Percentiles rank a stretch among this genome's conserved stretches.
These are phyloP conservation scores for Hypoxylon sp. DNA, from an alignment of 2,329 filamentous ascomycete genomes.

Conservation along the genomic window DNA sequence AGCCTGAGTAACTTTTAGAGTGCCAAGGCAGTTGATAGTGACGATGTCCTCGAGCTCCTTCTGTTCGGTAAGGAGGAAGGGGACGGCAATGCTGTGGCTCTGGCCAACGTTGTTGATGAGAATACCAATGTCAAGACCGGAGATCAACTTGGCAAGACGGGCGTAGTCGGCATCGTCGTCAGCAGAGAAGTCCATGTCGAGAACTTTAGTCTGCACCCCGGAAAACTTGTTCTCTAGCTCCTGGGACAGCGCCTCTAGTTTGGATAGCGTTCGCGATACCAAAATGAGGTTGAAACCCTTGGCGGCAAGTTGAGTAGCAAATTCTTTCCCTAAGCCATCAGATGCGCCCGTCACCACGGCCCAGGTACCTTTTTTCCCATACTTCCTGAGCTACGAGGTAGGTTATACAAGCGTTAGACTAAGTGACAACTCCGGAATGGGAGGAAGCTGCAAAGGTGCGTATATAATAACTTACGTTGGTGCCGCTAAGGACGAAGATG, in stretches of 20 bases:
- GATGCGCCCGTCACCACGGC: slow-evolving; percentile 95
- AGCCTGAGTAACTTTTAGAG: slow-evolving; percentile 87
- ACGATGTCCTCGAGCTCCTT: slow-evolving; percentile 91
- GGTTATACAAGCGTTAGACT: slow-evolving; percentile 42
- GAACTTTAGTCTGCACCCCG: slow-evolving; percentile 78
- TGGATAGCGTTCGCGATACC: slow-evolving; percentile 94
- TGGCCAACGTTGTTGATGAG: slow-evolving; percentile 97
- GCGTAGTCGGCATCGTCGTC: slow-evolving; percentile 86
- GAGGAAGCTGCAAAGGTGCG: background rate
- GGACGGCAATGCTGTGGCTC: slow-evolving; percentile 92
- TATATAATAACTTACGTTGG: slow-evolving; percentile 64
- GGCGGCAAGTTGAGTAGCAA: slow-evolving; percentile 86
- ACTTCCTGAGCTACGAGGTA: slow-evolving; percentile 79
- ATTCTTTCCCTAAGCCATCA: slow-evolving; percentile 97
- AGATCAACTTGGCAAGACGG: slow-evolving; percentile 76
- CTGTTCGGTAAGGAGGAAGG: slow-evolving; percentile 84
- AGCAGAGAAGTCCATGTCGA: slow-evolving; percentile 92
- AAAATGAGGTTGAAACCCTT: slow-evolving; percentile 97
- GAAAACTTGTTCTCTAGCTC: slow-evolving; percentile 82
- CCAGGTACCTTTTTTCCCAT: slow-evolving; percentile 93
- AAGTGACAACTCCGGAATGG: background rate
- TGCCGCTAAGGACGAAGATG: slow-evolving; percentile 77
- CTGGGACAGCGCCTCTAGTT: slow-evolving; percentile 82
- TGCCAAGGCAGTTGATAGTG: slow-evolving; percentile 94
- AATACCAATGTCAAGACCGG: slow-evolving; percentile 84